Evolutionary conservation across 1,139 yeast genomes (phyloP), one percentile per base, ranked within the genome.

Genomic region (Blastobotrys persicus): DNA sequence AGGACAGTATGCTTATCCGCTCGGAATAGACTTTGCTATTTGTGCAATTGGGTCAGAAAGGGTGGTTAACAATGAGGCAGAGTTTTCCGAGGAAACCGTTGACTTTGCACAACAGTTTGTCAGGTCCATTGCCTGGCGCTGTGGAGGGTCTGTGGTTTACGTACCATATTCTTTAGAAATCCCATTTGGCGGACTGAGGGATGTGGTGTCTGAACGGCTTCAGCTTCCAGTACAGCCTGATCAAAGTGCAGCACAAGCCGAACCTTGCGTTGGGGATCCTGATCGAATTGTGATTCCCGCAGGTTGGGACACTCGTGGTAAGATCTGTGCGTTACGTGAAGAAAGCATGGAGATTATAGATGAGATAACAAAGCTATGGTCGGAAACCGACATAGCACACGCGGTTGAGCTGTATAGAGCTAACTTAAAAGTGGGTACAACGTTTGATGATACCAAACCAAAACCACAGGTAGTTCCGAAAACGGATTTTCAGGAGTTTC

Each of bases 31-130:
- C 32, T 44, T 67, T 13, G 33, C 65, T 41, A 52, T 67, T 3
- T 59, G 61, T 17, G 58, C 61, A 1, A 56, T 62, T 33, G 67
- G 63, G 5, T 50, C 57, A 11, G 64, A 60, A 32, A 40, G 50
- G 40, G 43, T 51, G 13, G 35, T 46, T 13, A 31, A 40, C 18
- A 26, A 26, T 44, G 31, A 48, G 11, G 46, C 47, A 4, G 31
- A 42, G 18, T 41, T 52, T 26, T 49, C 59, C 2, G 67, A 66
- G 41, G 65, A 63, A 14, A 50, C 54, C 1, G 46, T 75, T 28
- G 82, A 78, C 49, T 70, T 60, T 47, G 59, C 74, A 2, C 88
- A 85, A 59, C 86, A 83, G 57, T 59, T 72, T 41, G 55, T 82
- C 28, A 71, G 95, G 35, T 65, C 75, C 7, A 53, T 81, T 0